A percentile compares a stretch with the other conserved stretches of the same genome.
Conservation (phyloP, 2,329 filamentous ascomycete species). For the Calonectria honghensis region DNA sequence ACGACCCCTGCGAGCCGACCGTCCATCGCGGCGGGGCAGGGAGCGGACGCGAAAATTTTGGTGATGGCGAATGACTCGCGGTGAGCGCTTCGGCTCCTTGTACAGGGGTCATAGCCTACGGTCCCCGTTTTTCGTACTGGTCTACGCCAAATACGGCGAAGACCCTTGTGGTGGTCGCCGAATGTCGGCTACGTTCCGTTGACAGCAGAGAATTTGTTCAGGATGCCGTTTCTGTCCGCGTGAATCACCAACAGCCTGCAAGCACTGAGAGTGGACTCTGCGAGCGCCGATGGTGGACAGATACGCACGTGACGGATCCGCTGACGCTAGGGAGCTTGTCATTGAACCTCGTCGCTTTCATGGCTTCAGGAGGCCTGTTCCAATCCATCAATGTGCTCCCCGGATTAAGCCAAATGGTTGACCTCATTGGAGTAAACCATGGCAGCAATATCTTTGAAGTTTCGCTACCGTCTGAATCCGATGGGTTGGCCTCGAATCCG, state of each 20-base stretch:
- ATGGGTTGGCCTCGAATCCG: slow-evolving; percentile 61
- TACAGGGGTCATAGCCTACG: slow-evolving; percentile 29
- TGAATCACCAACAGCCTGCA: neutral
- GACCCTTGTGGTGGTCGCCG: neutral
- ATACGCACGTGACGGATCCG: slow-evolving; percentile 5
- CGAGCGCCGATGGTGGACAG: neutral
- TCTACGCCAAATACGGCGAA: neutral
- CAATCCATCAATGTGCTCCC: slow-evolving; percentile 7
- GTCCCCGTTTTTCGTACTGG: slow-evolving; percentile 18
- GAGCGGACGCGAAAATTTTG: neutral
- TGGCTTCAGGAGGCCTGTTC: slow-evolving; percentile 5
- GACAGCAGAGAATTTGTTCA: neutral
- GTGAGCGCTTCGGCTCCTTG: neutral
- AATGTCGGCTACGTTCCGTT: slow-evolving; percentile 5
- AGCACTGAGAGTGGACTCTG: neutral
- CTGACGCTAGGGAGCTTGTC: neutral
- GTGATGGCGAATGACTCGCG: neutral
- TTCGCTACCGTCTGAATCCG: slow-evolving; percentile 41
- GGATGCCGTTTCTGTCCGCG: neutral
- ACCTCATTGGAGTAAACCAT: slow-evolving; percentile 2
- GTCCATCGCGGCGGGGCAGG: neutral
- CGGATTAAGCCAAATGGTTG: slow-evolving; percentile 18
- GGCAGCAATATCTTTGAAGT: neutral
- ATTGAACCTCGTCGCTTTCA: neutral
- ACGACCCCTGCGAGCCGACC: neutral